Percentiles rank a stretch among this genome's conserved stretches.
phyloP scores from a whole-genome alignment of 2,329 filamentous ascomycete species.

The Shiraia bambusicola region DNA sequence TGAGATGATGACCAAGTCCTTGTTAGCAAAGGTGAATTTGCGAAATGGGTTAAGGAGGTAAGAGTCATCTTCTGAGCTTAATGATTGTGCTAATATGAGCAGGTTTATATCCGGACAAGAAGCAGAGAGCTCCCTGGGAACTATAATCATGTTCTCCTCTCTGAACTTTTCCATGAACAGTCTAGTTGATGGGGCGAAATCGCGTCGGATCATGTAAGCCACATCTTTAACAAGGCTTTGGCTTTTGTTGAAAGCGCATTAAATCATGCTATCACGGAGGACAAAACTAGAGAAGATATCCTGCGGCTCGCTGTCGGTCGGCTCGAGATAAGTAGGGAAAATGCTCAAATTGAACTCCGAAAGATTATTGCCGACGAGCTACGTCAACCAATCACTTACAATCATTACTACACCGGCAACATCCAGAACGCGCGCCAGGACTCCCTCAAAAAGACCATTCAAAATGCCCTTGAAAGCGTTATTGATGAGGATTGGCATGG shows the following conservation, averaged over 20 bases:
- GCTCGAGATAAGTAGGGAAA: too few relatives aligned
- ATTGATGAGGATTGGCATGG: too few relatives aligned
- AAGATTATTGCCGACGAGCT: slow-evolving; percentile 3
- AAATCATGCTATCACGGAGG: slow-evolving; percentile 1
- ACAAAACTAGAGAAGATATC: too few relatives aligned
- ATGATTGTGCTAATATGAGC: slow-evolving; percentile 1
- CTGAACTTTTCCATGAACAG: slow-evolving; percentile 61
- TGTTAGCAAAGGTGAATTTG: too few relatives aligned
- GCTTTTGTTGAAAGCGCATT: slow-evolving; percentile 17
- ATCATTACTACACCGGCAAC: slow-evolving; percentile 41
- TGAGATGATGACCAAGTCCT: too few relatives aligned
- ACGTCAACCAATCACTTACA: slow-evolving; percentile 46
- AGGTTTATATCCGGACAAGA: slow-evolving; percentile 36
- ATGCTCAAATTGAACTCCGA: slow-evolving; percentile 2
- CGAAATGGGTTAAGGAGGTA: too few relatives aligned
- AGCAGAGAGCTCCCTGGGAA: slow-evolving; percentile 60
- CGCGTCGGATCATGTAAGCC: slow-evolving; percentile 37
- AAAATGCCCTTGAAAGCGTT: too few relatives aligned
- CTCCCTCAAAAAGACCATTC: slow-evolving; percentile 3
- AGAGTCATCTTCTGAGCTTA: too few relatives aligned
- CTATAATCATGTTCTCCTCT: slow-evolving; percentile 61
- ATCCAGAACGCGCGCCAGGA: slow-evolving; percentile 37
- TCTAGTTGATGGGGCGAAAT: slow-evolving; percentile 54
- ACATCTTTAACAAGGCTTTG: too few relatives aligned
- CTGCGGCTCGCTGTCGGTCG: too few relatives aligned